Base-by-base conservation (phyloP, 768 basidiomycete species). In the Pilatotrama ljubarskyi region DNA sequence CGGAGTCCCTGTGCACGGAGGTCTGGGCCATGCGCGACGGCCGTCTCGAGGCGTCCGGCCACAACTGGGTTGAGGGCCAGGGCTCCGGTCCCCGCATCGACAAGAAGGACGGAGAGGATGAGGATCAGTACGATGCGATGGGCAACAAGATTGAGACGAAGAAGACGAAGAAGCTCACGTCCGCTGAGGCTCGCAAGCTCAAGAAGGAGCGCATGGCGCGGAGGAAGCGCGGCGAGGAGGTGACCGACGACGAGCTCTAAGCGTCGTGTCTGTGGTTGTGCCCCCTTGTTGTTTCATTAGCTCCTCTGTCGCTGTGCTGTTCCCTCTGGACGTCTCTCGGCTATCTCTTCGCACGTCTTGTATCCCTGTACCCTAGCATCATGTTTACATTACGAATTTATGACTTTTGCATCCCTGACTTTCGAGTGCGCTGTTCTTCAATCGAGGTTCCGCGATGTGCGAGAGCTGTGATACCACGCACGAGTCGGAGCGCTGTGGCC, bases 11-110 rank as follows among this genome's bases (percentile, higher is more conserved):
- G 64, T 98, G 97, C 86, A 82, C 86, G 66, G 96, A 98, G 80
- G 95, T 98, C 41, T 98, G 97, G 97, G 96, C 97, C 40, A 99
- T 98, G 97, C 88, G 91, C 51, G 93, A 98, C 73, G 97, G 97
- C 70, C 87, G 81, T 68, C 87, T 98, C 64, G 93, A 95, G 80
- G 94, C 96, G 6, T 98, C 95, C 43, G 95, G 95, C 63, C 94
- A 96, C 83, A 96, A 97, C 85, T 97, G 95, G 96, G 94, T 97
- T 71, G 97, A 98, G 78, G 97, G 97, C 48, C 97, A 99, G 76
- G 97, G 97, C 56, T 82, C 93, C 18, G 96, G 96, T 11, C 75
- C 94, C 43, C 87, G 95, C 59, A 98, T 99, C 69, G 97, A 97
- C 84, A 91, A 94, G 86, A 84, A 84, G 70, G 90, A 84, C 6